Evolutionary conservation across 2,329 filamentous ascomycete genomes (phyloP).

Genomic region (Polychaeton citri): DNA sequence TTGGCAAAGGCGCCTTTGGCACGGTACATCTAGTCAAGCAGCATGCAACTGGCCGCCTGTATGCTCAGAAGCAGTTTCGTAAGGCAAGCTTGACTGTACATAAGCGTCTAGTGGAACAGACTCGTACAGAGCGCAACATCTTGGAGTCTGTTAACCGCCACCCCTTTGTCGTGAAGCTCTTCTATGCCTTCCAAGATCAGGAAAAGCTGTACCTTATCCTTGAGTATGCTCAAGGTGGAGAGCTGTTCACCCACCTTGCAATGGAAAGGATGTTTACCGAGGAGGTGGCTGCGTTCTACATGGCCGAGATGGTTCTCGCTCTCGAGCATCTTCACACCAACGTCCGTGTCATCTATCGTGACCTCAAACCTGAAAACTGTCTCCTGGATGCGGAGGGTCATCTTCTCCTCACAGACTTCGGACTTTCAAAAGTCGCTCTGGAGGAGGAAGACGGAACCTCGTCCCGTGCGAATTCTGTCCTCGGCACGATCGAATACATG

Average conservation of each 20-base stretch:
- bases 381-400: constrained; percentile 85
- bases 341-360: constrained; percentile 88
- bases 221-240: constrained; percentile 93
- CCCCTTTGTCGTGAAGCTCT: constrained; percentile 95
- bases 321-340: constrained; percentile 86
- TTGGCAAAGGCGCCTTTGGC: constrained; percentile 92
- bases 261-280: constrained; percentile 94
- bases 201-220: constrained; percentile 96
- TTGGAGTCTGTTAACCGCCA: constrained; percentile 92
- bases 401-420: constrained; percentile 89
- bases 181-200: constrained; percentile 95
- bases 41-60: constrained; percentile 71
- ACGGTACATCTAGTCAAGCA: constrained; percentile 92
- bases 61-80: constrained; percentile 96
- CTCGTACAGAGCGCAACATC: constrained; percentile 89
- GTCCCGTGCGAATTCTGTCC: constrained; percentile 65
- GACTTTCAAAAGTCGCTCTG: constrained; percentile 84
- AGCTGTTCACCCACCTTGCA: constrained; percentile 88
- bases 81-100: constrained; percentile 92
- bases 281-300: constrained; percentile 84
- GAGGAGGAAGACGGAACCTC: constrained; percentile 41
- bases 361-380: constrained; percentile 96
- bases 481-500: constrained; percentile 98
- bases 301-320: constrained; percentile 94
- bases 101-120: constrained; percentile 92